Conservation (phyloP, 495 filamentous ascomycete genomes). For the Aspergillus incahuasiensis region DNA sequence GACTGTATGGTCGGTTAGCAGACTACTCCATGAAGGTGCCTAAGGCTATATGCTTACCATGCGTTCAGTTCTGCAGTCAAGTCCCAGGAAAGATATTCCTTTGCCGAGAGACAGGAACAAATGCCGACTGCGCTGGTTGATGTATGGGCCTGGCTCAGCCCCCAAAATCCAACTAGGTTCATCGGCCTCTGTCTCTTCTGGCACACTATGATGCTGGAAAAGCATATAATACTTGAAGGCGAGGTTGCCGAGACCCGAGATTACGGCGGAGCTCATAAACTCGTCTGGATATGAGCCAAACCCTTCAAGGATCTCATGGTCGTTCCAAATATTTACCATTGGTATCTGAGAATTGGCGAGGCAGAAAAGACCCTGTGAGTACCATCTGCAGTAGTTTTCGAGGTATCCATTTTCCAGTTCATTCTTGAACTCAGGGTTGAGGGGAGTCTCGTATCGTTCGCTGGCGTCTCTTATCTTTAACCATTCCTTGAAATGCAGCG, state of each 20-base stretch:
- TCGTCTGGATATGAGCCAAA: conserved; percentile 89
- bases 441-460: conserved; percentile 69
- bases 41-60: conserved; percentile 46
- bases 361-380: conserved; percentile 89
- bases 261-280: conserved; percentile 88
- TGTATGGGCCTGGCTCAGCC: conserved; percentile 77
- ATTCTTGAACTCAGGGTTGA: conserved; percentile 71
- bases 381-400: conserved; percentile 83
- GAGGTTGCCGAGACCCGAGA: conserved; percentile 80
- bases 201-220: conserved; percentile 91
- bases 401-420: conserved; percentile 87
- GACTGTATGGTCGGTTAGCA: conserved; percentile 40
- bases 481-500: conserved; percentile 75
- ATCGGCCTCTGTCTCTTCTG: conserved; percentile 68
- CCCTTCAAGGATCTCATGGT: conserved; percentile 97
- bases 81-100: conserved; percentile 73
- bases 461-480: conserved; percentile 71
- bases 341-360: conserved; percentile 92
- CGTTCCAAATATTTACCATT: conserved; percentile 97
- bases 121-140: conserved; percentile 77
- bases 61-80: conserved; percentile 90
- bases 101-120: conserved; percentile 79
- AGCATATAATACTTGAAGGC: conserved; percentile 98
- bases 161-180: conserved; percentile 94
- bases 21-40: no score